These are phyloP conservation scores for Gyromitra esculenta DNA, from an alignment of 2,329 filamentous ascomycete species.

Conservation along the genomic window DNA sequence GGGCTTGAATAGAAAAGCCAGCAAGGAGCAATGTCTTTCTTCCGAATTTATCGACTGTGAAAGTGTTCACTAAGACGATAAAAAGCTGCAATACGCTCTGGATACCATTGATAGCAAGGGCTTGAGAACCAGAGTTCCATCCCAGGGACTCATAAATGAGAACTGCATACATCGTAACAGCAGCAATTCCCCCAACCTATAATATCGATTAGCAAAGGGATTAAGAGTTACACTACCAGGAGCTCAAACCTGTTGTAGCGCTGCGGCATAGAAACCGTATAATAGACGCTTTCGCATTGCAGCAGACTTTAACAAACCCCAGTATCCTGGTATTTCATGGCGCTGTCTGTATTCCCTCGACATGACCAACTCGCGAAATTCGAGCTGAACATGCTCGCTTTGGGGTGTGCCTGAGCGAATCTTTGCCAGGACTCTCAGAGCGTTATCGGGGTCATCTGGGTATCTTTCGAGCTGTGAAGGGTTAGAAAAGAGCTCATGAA, in stretches of 20 bases:
- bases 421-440: slow-evolving; percentile 59
- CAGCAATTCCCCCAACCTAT: slow-evolving; percentile 33
- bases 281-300: slow-evolving; percentile 60
- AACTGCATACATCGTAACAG: slow-evolving; percentile 61
- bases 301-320: slow-evolving; percentile 59
- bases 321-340: slow-evolving; percentile 59
- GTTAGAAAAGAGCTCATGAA: neutral
- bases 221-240: neutral
- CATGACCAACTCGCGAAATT: slow-evolving; percentile 61
- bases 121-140: slow-evolving; percentile 60
- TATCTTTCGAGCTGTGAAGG: slow-evolving; percentile 59
- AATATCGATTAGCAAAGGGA: neutral
- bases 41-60: slow-evolving; percentile 61
- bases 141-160: slow-evolving; percentile 61
- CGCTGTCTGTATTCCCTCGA: slow-evolving; percentile 59
- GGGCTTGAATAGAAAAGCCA: slow-evolving; percentile 61
- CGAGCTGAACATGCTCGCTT: slow-evolving; percentile 59
- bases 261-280: slow-evolving; percentile 61
- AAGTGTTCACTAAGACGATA: slow-evolving; percentile 62
- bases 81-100: slow-evolving; percentile 61
- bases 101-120: slow-evolving; percentile 61
- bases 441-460: slow-evolving; percentile 59
- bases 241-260: slow-evolving; percentile 59
- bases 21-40: slow-evolving; percentile 60
- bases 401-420: slow-evolving; percentile 59